Base-by-base conservation (phyloP, 1,284 basidiomycete species). In the Takashimella tepidaria region DNA sequence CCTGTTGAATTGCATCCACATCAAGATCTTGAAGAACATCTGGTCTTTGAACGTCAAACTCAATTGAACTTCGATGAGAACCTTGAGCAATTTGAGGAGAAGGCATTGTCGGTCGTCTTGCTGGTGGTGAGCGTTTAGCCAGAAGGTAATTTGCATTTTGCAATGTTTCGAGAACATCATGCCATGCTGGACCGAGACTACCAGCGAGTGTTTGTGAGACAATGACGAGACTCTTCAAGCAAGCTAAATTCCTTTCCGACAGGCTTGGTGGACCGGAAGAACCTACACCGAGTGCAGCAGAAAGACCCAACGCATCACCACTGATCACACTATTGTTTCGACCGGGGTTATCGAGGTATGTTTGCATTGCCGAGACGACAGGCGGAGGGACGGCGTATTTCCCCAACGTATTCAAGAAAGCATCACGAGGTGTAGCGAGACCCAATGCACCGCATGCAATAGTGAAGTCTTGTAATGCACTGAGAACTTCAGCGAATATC, bases 141-240 rank as follows among this genome's bases (percentile, higher is more conserved):
- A 96, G 78, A 16, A 96, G 88, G 66, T 90, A 92, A 62, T 93
- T 91, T 5, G 92, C 91, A 63, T 92, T 95, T 74, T 96, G 92
- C 37, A 96, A 75, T 1, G 87, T 84, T 67, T 96, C 92, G 45
- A 98, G 80, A 5, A 98, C 83, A 45, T 87, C 82, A 68, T 90
- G 92, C 95, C 95, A 98, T 58, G 87, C 89, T 40, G 84, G 81
- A 10, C 86, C 91, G 0, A 98, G 81, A 51, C 84, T 88, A 0
- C 88, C 88, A 0, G 89, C 88, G 3, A 98, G 81, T 66, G 88
- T 88, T 49, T 90, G 78, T 0, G 88, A 85, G 55, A 88, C 87
- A 0, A 83, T 80, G 10, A 96, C 80, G 46, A 93, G 78, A 1
- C 89, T 87, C 59, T 89, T 89, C 51, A 98, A 75, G 68, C 92